Evolutionary conservation across 495 filamentous ascomycete species (phyloP).

Genomic region (Pseudotulostoma volvatum): DNA sequence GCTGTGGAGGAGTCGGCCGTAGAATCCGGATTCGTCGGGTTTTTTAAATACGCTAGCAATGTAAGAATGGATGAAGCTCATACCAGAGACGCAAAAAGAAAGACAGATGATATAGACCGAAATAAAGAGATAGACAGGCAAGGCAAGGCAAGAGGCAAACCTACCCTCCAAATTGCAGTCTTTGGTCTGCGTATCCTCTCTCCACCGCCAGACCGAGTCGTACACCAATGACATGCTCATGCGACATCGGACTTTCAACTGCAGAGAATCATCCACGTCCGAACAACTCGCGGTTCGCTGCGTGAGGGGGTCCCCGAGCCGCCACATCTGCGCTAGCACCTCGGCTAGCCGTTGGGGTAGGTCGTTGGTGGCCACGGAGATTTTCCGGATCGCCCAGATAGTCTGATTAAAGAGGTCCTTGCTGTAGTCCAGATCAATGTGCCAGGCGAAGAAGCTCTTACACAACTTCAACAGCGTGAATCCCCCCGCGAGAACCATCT

Average conservation of each 20-base stretch:
- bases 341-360: constrained; percentile 73
- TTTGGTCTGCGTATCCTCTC: constrained; percentile 68
- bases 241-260: constrained; percentile 72
- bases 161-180: constrained; percentile 66
- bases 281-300: constrained; percentile 13
- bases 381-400: constrained; percentile 57
- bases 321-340: constrained; percentile 86
- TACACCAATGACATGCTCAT: constrained; percentile 90
- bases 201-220: constrained; percentile 87
- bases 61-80: constrained; percentile 2
- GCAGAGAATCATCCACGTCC: constrained; percentile 50
- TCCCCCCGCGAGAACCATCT: constrained; percentile 80
- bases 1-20: constrained; percentile 55
- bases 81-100: background rate
- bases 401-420: constrained; percentile 57
- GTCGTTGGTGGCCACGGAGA: constrained; percentile 71
- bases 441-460: constrained; percentile 60
- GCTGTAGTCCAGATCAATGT: constrained; percentile 58
- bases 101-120: background rate
- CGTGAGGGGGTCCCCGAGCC: constrained; percentile 40
- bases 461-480: constrained; percentile 75
- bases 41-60: constrained; percentile 50
- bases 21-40: constrained; percentile 74
- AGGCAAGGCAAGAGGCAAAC: constrained; percentile 9
- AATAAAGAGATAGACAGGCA: background rate